Base-by-base conservation (phyloP, 2,329 filamentous ascomycete genomes). In the Hyphodiscus sp. region DNA sequence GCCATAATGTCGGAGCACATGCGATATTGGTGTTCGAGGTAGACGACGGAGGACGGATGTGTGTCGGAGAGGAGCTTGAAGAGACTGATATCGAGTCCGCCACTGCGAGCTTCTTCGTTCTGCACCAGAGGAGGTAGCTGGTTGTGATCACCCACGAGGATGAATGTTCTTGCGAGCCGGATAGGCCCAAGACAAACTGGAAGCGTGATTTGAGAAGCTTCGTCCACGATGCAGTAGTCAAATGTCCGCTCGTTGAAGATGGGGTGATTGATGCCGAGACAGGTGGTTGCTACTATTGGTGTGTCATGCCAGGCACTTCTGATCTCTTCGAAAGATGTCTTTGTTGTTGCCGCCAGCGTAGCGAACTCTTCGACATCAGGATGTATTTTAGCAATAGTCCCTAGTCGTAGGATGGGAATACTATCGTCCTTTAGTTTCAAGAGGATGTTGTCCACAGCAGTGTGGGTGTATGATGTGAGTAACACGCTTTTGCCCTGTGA, bases 1-100 rank as follows among this genome's bases (percentile, higher is more conserved):
- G 86, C 80, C 92, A 97, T 97, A 56, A 99, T 88, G 57, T 99
- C 94, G 61, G 94, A 88, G 64, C 90, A 96, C 94, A 99, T 99
- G 57, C 94, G 89, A 68, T 99, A 99, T 68, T 99, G 94, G 65
- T 96, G 91, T 64, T 94, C 91, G 1, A 99, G 80, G 58, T 88
- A 95, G 57, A 95, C 89, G 1, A 99, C 91, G 0, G 91, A 91
- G 46, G 83, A 76, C 0, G 94, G 91, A 58, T 97, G 91, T 0
- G 81, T 80, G 65, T 97, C 94, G 1, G 91, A 96, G 13, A 99
- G 80, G 2, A 94, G 78, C 68, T 95, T 95, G 78, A 99, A 99
- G 49, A 99, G 76, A 67, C 89, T 95, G 45, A 96, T 80, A 68
- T 99, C 94, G 5, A 99, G 76, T 1, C 94, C 94, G 13, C 91